Evolutionary conservation across 1,284 basidiomycete species (phyloP), one percentile per base, ranked within the genome.

Genomic region (Ustilago hordei): DNA sequence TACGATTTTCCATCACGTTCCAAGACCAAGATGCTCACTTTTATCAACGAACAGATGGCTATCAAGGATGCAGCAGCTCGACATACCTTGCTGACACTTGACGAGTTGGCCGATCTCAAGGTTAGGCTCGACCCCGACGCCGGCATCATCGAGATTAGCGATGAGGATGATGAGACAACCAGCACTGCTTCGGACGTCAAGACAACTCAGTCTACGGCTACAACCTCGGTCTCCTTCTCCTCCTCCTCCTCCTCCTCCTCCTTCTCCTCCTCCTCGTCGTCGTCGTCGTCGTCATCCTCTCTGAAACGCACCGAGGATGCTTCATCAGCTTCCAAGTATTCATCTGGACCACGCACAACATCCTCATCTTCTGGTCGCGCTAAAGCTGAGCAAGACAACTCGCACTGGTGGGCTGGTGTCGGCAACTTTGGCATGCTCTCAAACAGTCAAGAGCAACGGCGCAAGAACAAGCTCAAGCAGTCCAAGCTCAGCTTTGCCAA

Each of bases 31-130:
- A 79, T 83, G 73, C 71, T 84, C 47, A 60, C 55, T 34, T 85
- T 84, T 45, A 69, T 85, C 65, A 69, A 78, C 57, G 73, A 74
- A 57, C 83, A 85, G 74, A 76, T 84, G 64, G 65, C 54, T 8
- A 77, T 82, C 58, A 61, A 79, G 54, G 61, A 80, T 11, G 66
- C 65, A 0, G 48, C 65, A 5, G 68, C 67, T n/a, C 70, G 82
- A 52, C 73, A 72, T 38, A 84, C 82, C 15, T 67, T 84, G 31
- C 77, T 83, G 6, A 61, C 74, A 17, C 70, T 77, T 38, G 68
- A 76, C 36, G 78, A 85, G 63, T 80, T 85, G 4, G 69, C 72
- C 23, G 69, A 82, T 54, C 79, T 85, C 57, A 69, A 79, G 48
- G 60, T 75, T n/a, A 69, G 65, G 15, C 75, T 78, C 35, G 76